These are phyloP conservation scores for Aspergillus chevalieri DNA, from an alignment of 2,329 filamentous ascomycete species.

Conservation along the genomic window DNA sequence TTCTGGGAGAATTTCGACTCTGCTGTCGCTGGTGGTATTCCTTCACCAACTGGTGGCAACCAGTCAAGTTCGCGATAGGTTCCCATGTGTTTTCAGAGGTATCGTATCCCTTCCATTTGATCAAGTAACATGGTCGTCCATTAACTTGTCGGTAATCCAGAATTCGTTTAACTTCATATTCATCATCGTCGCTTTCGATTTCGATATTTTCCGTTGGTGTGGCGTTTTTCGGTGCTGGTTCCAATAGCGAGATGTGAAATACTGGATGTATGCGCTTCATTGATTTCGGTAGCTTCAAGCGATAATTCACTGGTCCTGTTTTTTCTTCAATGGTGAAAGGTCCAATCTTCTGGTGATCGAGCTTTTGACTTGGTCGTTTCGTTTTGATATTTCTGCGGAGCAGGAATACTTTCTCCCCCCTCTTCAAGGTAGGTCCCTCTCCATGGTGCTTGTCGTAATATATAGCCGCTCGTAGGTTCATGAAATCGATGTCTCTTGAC, in stretches of 20 bases:
- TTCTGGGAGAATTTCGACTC: background rate
- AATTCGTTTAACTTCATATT: background rate
- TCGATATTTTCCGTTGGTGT: no score
- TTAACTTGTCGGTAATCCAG: background rate
- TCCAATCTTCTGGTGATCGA: background rate
- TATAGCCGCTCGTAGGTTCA: no score
- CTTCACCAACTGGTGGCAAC: background rate
- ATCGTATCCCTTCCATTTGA: background rate
- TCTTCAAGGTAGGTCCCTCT: no score
- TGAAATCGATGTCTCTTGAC: no score
- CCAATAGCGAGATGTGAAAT: background rate
- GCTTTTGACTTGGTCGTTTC: conserved; percentile 1
- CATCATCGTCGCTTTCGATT: background rate
- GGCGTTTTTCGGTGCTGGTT: background rate
- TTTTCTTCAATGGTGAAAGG: conserved; percentile 2
- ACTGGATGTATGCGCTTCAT: background rate
- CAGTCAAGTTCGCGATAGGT: conserved; percentile 5
- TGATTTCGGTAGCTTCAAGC: background rate
- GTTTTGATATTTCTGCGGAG: conserved; percentile 2
- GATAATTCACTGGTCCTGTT: background rate
- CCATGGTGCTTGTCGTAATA: no score
- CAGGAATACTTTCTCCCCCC: conserved; percentile 1
- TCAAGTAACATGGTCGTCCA: background rate
- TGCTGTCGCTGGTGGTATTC: background rate
- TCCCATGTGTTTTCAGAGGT: background rate